Base-by-base conservation (phyloP, 2,329 filamentous ascomycete genomes). In the Cryphonectria radicalis region DNA sequence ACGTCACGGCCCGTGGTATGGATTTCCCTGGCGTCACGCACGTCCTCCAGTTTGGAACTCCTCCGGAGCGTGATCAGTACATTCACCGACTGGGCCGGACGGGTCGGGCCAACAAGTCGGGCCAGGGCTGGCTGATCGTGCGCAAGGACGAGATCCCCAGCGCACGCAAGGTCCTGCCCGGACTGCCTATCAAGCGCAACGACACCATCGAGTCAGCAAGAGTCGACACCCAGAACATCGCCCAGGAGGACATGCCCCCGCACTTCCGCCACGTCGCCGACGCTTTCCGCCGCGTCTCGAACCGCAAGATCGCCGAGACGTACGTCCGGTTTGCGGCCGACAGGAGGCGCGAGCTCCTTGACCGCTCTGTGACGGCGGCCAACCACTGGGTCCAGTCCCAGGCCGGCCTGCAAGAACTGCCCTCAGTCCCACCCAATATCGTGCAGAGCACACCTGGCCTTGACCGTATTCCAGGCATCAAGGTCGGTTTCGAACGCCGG, bases 11-110 rank as follows among this genome's bases (percentile, higher is more conserved):
- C 17, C 87, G 93, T 80, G 93, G 93, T 75, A 94, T 95, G 91
- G 93, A 95, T 79, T 94, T 94, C 81, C 92, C 92, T 40, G 85
- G 89, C 68, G 92, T 95, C 32, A 92, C 91, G n/a, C 92, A 94
- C 77, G 92, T 94, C 73, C 90, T 95, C 71, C 92, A 95, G 77
- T 78, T 93, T 22, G 91, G 92, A 73, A 77, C 87, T 5, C 91
- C 92, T 1, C 82, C 84, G 5, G 87, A 88, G 73, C 86, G 89
- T 40, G 91, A 93, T 78, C 88, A 90, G 53, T 94, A 94, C 77
- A 92, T 95, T 72, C 92, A 94, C 80, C 89, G 92, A 71, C 84
- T 94, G 59, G 92, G 92, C 67, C 91, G 93, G 73, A 95, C 93
- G 11, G 93, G 87, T 70, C 91, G 93, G 77, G 92, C 92, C 40